Base-by-base conservation (phyloP, 2,329 filamentous ascomycete genomes). In the Fusarium tjaetaba region DNA sequence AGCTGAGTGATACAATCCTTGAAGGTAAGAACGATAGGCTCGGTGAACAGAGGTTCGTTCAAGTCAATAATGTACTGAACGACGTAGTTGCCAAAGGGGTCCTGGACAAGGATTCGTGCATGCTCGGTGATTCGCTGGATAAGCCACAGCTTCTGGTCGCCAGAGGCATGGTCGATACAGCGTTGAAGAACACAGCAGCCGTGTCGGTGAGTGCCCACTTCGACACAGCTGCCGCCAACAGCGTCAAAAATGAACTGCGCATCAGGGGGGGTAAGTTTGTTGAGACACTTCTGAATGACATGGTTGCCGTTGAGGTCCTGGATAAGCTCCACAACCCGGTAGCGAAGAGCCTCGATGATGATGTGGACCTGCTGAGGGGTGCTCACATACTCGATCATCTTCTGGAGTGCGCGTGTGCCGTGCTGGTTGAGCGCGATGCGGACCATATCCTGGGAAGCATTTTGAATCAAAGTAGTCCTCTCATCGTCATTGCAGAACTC, bases 261-360 rank as follows among this genome's bases (percentile, higher is more conserved):
- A 81, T 98, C 93, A 56, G 89, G 85, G 4, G 94, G 88, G 73
- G 91, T 92, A 43, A 99, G 91, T 82, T 97, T 97, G 85, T 98
- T 99, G 61, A 99, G 89, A 79, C 96, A 99, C 85, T 99, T 99
- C 85, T 99, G 96, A 74, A 99, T 98, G 79, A 99, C 96, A 79
- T 99, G 96, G 79, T 99, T 99, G 82, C 96, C 96, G 80, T 99
- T 99, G 60, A 99, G 88, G 78, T 99, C 96, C 82, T 99, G 95
- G 71, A 99, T 98, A 61, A 99, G 89, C 77, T 96, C 93, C 26
- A 99, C 96, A 55, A 99, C 96, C 68, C 94, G 91, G 80, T 91
- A 88, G 72, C 92, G 89, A 57, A 99, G 88, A 20, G 96, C 94
- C 61, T 93, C 88, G 74, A 97, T 97, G 81, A 99, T 96, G 75